Percentiles rank a stretch among this genome's conserved stretches.
phyloP scores from a whole-genome alignment of 106 monocot species.

The Platanthera guangdongensis region DNA sequence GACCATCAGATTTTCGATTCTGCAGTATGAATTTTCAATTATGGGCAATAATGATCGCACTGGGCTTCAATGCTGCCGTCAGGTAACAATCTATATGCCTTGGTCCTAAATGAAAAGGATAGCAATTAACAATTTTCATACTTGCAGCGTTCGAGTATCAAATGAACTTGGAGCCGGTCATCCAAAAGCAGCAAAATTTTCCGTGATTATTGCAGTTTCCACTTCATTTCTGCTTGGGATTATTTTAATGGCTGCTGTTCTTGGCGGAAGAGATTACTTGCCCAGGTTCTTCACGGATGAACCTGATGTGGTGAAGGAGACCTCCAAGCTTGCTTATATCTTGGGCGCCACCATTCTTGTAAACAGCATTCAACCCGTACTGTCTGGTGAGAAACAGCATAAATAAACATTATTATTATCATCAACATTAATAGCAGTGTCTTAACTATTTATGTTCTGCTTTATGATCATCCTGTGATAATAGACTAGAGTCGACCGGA shows the following conservation, averaged over 20 bases:
- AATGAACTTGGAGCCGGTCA: conserved; percentile 71
- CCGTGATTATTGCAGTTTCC: conserved; percentile 28
- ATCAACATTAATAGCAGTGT: too few species aligned
- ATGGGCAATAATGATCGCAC: conserved; percentile 69
- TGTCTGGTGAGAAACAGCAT: conserved; percentile 37
- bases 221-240: conserved; percentile 46
- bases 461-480: too few species aligned
- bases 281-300: conserved; percentile 54
- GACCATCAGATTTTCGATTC: neutral
- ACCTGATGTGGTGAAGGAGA: conserved; percentile 46
- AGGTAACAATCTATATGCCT: conserved; percentile 34
- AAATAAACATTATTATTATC: too few species aligned
- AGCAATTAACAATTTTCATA: neutral
- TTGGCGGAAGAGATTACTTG: conserved; percentile 29
- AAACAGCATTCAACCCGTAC: conserved; percentile 81
- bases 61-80: conserved; percentile 78
- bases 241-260: conserved; percentile 20
- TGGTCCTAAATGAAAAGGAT: neutral
- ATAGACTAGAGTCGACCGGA: too few species aligned
- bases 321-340: conserved; percentile 64
- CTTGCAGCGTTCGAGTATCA: conserved; percentile 56
- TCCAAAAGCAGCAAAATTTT: conserved; percentile 58
- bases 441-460: too few species aligned
- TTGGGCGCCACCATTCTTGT: conserved; percentile 53
- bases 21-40: conserved; percentile 73